These are phyloP conservation scores for Venturia carpophila DNA, from an alignment of 2,329 filamentous ascomycete species.

Conservation along the genomic window DNA sequence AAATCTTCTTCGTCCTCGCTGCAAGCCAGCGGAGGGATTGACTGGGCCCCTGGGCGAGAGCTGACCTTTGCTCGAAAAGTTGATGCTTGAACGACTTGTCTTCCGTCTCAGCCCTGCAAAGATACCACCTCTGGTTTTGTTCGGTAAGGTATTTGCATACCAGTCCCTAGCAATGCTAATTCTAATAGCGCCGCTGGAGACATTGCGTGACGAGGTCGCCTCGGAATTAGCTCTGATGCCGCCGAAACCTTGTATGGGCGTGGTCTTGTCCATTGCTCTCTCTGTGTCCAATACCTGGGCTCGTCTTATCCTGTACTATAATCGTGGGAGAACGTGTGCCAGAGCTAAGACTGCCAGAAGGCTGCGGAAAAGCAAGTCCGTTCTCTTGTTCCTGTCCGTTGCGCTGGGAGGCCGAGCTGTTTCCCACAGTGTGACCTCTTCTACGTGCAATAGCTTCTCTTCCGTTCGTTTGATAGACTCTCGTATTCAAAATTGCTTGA, in stretches of 20 bases:
- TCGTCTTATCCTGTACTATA: constrained; percentile 11
- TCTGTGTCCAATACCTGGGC: background rate
- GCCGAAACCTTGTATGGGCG: constrained; percentile 17
- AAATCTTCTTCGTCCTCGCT: constrained; percentile 22
- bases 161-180: background rate
- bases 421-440: background rate
- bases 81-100: background rate
- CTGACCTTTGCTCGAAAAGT: constrained; percentile 1
- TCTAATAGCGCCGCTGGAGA: constrained; percentile 15
- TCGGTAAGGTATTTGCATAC: constrained; percentile 1
- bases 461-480: constrained; percentile 9
- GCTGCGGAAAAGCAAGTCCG: background rate
- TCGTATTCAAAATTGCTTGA: background rate
- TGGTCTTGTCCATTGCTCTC: constrained; percentile 13
- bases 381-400: background rate
- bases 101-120: background rate
- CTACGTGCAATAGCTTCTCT: background rate
- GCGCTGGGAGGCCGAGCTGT: constrained; percentile 4
- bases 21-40: constrained; percentile 19
- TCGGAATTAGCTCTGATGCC: constrained; percentile 11
- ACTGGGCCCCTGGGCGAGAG: constrained; percentile 18
- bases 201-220: constrained; percentile 12
- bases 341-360: background rate
- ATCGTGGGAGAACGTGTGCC: constrained; percentile 12
- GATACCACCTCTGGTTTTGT: background rate